Evolutionary conservation across 2,329 filamentous ascomycete genomes (phyloP).

Genomic region (Fusarium tricinctum): DNA sequence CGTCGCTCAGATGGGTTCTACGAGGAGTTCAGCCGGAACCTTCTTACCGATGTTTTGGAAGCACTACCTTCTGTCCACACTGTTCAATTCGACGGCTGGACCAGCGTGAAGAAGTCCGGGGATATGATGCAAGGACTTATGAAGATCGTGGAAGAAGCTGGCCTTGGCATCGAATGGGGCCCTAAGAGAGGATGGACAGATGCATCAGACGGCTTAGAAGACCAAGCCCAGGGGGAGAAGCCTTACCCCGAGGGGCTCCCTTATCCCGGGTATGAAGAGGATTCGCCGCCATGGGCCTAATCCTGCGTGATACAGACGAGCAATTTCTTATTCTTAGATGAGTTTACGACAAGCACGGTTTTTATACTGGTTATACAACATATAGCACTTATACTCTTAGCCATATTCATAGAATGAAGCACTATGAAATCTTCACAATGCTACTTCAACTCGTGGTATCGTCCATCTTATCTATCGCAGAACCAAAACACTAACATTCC

Average conservation of each 20-base stretch:
- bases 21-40: constrained; percentile 72
- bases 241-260: constrained; percentile 28
- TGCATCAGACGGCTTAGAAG: constrained; percentile 53
- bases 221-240: background rate
- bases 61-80: constrained; percentile 68
- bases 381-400: constrained; percentile 32
- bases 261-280: constrained; percentile 29
- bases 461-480: constrained; percentile 25
- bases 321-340: constrained; percentile 25
- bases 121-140: constrained; percentile 74
- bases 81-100: constrained; percentile 79
- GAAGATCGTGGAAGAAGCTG: constrained; percentile 62
- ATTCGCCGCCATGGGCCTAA: constrained; percentile 33
- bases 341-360: constrained; percentile 36
- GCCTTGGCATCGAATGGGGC: constrained; percentile 75
- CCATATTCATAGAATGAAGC: constrained; percentile 22
- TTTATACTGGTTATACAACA: constrained; percentile 22
- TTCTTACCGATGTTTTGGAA: constrained; percentile 70
- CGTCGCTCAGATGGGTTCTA: constrained; percentile 77
- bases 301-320: background rate
- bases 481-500: background rate
- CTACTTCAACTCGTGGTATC: constrained; percentile 37
- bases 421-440: constrained; percentile 20
- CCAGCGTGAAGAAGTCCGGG: constrained; percentile 74
- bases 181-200: constrained; percentile 76